Base-by-base conservation (phyloP, 352 stramenopile genomes). In the Phytophthora foliorum region DNA sequence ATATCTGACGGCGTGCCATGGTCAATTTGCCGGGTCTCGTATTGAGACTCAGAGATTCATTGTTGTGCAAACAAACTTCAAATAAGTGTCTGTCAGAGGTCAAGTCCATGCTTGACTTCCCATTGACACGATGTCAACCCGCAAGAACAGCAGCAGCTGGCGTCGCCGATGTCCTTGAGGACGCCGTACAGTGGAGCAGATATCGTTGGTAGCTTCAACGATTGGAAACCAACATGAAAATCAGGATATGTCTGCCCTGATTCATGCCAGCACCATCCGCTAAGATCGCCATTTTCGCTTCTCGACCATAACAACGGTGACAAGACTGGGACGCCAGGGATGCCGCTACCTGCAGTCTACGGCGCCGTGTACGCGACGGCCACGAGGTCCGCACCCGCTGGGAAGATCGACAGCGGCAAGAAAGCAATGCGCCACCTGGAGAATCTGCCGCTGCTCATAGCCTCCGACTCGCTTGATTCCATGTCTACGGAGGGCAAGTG, bases 371-470 rank as follows among this genome's bases (percentile, higher is more conserved):
- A 72, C 32, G 53, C 63, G 24, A 62, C 67, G 17, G 63, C 68
- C 32, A 49, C 55, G 36, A 76, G 56, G 17, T 71, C 61, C 19
- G 49, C 54, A 13, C 46, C 60, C 25, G 57, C 42, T 36, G 57
- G 58, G 14, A 79, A 74, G 32, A 73, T 76, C 31, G 64, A 75
- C 38, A 77, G 73, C 36, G 69, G 65, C 46, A 78, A 78, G 42
- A 72, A 77, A 46, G 77, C 53, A n/a, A 57, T 86, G 52, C 65
- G 62, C n/a, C 72, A 86, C 44, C 51, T 74, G 17, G 75, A 83
- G 55, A 77, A 81, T 16, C 66, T 83, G 44, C 78, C 75, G 46
- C 69, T 86, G 34, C 72, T 86, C 24, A 48, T 79, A 9, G 60
- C 72, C 1, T 72, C 74, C 22, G 57, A 73, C 48, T 74, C 67